phyloP scores from a whole-genome alignment of 1,284 basidiomycete genomes.

The Sporisorium graminicola region DNA sequence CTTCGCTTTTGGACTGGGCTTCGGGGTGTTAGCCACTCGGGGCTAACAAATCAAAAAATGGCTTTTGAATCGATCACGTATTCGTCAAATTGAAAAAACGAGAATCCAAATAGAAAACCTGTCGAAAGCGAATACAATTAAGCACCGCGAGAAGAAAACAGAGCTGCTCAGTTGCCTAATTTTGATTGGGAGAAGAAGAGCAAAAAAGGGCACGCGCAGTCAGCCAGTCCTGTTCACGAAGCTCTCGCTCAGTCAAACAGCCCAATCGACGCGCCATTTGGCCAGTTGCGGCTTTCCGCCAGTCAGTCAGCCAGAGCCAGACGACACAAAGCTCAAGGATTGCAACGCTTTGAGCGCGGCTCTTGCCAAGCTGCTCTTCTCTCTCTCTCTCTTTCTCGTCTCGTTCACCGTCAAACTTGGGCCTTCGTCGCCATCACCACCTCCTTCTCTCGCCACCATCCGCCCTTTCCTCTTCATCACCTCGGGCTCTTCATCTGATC shows the following conservation, averaged over 20 bases:
- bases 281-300: background rate
- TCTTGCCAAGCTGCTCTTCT: too few relatives aligned
- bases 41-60: background rate
- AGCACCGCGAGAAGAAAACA: background rate
- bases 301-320: background rate
- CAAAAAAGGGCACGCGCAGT: slow-evolving; percentile 1
- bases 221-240: background rate
- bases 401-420: background rate
- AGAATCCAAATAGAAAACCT: background rate
- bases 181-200: background rate
- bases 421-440: slow-evolving; percentile 21
- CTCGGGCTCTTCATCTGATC: slow-evolving; percentile 1
- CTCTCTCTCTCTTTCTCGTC: too few relatives aligned
- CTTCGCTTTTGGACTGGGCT: too few relatives aligned
- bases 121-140: background rate
- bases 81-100: background rate
- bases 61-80: slow-evolving; percentile 1
- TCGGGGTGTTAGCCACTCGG: background rate
- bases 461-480: slow-evolving; percentile 11
- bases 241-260: slow-evolving; percentile 9
- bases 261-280: slow-evolving; percentile 5
- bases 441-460: slow-evolving; percentile 5
- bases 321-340: background rate
- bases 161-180: slow-evolving; percentile 1
- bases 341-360: slow-evolving; percentile 3